A percentile compares a stretch with the other conserved stretches of the same genome.
phyloP scores from a whole-genome alignment of 2,329 filamentous ascomycete species.

The Pochonia chlamydosporia region DNA sequence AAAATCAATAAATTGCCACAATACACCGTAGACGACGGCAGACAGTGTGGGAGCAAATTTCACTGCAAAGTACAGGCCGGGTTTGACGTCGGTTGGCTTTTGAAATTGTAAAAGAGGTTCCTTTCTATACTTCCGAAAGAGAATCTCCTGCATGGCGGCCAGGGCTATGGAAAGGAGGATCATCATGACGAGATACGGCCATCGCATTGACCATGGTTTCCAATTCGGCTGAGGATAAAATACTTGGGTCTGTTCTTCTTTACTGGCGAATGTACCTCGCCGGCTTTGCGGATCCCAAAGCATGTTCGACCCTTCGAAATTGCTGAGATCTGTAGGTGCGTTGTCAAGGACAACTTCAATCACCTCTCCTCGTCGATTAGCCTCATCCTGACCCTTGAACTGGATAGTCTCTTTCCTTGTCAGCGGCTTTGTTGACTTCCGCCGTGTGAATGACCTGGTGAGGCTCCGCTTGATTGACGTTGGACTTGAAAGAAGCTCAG shows the following conservation, averaged over 20 bases:
- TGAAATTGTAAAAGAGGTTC: constrained; percentile 44
- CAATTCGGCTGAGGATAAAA: constrained; percentile 61
- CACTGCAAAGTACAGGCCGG: constrained; percentile 52
- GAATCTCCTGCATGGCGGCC: constrained; percentile 45
- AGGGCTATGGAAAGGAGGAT: constrained; percentile 48
- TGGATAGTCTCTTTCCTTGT: constrained; percentile 37
- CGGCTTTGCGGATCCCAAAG: constrained; percentile 24
- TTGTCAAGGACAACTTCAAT: constrained; percentile 50
- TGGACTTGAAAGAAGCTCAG: constrained; percentile 40
- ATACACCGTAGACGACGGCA: constrained; percentile 55
- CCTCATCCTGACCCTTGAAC: constrained; percentile 49
- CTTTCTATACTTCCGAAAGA: constrained; percentile 44
- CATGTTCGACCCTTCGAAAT: constrained; percentile 38
- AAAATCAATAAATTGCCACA: constrained; percentile 62
- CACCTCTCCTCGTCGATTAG: constrained; percentile 53
- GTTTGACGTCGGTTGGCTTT: constrained; percentile 42
- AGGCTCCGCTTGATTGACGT: constrained; percentile 27
- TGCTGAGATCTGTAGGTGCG: constrained; percentile 44
- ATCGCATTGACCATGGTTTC: constrained; percentile 61
- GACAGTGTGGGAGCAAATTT: constrained; percentile 59
- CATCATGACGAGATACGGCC: constrained; percentile 51
- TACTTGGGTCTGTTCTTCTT: constrained; percentile 35
- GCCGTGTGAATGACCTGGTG: constrained; percentile 36
- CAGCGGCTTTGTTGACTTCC: constrained; percentile 16
- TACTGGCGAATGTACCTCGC: constrained; percentile 31